Conservation (phyloP, 2,329 filamentous ascomycete species). For the Microsporum canis region DNA sequence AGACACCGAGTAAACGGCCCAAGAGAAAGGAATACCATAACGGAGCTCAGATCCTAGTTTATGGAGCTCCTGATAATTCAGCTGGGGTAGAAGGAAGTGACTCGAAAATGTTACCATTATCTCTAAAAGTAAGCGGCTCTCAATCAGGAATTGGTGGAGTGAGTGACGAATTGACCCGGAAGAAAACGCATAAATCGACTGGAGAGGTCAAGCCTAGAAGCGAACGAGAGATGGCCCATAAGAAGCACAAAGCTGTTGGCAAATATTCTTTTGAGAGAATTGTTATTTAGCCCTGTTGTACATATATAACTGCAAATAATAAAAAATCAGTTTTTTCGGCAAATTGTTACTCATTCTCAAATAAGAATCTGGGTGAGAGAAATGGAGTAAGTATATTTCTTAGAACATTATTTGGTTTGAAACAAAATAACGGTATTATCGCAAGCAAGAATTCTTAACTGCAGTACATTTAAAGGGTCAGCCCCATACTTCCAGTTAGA, state of each 20-base stretch:
- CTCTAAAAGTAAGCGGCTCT: conserved; percentile 48
- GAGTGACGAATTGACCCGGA: conserved; percentile 36
- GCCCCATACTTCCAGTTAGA: too few species aligned
- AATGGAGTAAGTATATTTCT: too few species aligned
- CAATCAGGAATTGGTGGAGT: conserved; percentile 35
- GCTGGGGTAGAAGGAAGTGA: conserved; percentile 1
- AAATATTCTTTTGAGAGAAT: conserved; percentile 76
- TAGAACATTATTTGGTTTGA: too few species aligned
- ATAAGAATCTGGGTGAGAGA: background rate
- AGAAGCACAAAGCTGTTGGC: conserved; percentile 68
- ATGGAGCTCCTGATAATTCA: conserved; percentile 5
- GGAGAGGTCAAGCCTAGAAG: conserved; percentile 61
- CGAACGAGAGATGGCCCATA: conserved; percentile 60
- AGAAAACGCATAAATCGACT: conserved; percentile 47
- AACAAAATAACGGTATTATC: too few species aligned
- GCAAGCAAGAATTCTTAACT: too few species aligned
- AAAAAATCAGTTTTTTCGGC: background rate
- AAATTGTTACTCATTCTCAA: background rate
- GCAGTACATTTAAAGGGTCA: too few species aligned
- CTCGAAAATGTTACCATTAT: conserved; percentile 54
- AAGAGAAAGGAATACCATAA: conserved; percentile 27
- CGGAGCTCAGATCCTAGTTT: conserved; percentile 27
- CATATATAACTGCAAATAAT: background rate
- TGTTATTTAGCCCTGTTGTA: conserved; percentile 40
- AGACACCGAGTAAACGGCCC: conserved; percentile 16